Evolutionary conservation across 179 eudicot genomes (phyloP).

Genomic region (Carnegiea gigantea): DNA sequence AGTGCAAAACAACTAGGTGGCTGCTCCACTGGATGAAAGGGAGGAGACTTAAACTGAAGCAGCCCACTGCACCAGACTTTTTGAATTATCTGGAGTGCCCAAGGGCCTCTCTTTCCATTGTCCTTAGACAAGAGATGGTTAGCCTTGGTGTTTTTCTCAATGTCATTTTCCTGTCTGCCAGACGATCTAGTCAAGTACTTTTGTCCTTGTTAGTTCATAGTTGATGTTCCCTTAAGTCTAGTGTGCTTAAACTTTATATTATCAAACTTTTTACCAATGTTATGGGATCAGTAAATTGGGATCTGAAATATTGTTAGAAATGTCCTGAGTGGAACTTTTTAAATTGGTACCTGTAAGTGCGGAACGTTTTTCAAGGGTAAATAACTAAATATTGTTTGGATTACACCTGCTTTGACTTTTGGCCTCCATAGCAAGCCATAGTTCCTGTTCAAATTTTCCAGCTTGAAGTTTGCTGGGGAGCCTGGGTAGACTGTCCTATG

Average conservation of each 20-base stretch:
- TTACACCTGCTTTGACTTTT: slow-evolving; percentile 5
- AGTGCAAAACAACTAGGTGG: too few species aligned
- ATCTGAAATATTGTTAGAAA: not conserved
- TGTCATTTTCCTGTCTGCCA: not conserved
- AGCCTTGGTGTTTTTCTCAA: not conserved
- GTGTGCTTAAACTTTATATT: not conserved
- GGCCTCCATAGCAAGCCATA: not conserved
- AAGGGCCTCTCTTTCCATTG: not conserved
- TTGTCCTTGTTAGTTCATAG: not conserved
- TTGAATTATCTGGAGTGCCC: not conserved
- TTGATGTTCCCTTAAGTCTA: not conserved
- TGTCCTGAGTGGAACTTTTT: not conserved
- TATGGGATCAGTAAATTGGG: not conserved
- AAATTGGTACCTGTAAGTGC: not conserved
- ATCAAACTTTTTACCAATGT: not conserved
- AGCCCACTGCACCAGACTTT: not conserved
- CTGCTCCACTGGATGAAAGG: too few species aligned
- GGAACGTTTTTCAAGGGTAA: not conserved
- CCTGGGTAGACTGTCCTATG: slow-evolving; percentile 6
- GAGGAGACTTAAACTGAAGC: not conserved
- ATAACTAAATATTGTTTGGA: not conserved
- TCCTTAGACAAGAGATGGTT: not conserved
- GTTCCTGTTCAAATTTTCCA: not conserved
- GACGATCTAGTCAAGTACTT: not conserved
- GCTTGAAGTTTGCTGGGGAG: not conserved